Base-by-base conservation (phyloP, 2,329 filamentous ascomycete genomes). In the Aspergillus ibericus region DNA sequence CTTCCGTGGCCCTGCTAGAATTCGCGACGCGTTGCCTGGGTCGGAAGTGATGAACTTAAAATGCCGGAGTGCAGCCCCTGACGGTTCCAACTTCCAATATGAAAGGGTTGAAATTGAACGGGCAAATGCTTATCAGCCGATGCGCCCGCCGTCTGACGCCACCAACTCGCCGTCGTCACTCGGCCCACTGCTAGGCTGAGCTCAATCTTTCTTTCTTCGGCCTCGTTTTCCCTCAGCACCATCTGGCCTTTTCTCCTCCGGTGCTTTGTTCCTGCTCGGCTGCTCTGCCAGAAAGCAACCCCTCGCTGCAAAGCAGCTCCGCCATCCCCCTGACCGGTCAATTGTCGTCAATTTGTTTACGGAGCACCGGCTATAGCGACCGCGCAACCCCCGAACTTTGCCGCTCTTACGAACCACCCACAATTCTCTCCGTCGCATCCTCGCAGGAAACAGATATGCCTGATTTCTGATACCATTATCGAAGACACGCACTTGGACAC, bases 401-500 rank as follows among this genome's bases (percentile, higher is more conserved):
- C 32, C 44, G 44, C 44, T 48, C 22, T 48, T 48, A 29, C 44
- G 25, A 48, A 48, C 5, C 15, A 9, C 13, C 44, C 7, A n/a
- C 15, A 27, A 48, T 16, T 27, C 51, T 15, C 29, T 12, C 36
- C 34, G 38, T 42, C 18, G 22, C 42, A n/a, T 40, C 7, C 15
- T n/a, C 25, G 15, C 47, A 16, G n/a, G 13, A 5, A 52, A 25
- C 7, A 55, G 51, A 42, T 54, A 59, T 63, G 62, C 55, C 40
- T 48, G 36, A 20, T 53, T 32, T 22, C 18, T 50, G 44, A 47
- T 36, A 35, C 15, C 42, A 46, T n/a, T 34, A 56, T 29, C 36
- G 55, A 58, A 60, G 56, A 54, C 60, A 59, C 56, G 25, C 40
- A 38, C 27, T 48, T 51, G 25, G 51, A 55, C 20, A 51, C 16